phyloP scores from a whole-genome alignment of 2,329 filamentous ascomycete species.

The Microdochium bolleyi region DNA sequence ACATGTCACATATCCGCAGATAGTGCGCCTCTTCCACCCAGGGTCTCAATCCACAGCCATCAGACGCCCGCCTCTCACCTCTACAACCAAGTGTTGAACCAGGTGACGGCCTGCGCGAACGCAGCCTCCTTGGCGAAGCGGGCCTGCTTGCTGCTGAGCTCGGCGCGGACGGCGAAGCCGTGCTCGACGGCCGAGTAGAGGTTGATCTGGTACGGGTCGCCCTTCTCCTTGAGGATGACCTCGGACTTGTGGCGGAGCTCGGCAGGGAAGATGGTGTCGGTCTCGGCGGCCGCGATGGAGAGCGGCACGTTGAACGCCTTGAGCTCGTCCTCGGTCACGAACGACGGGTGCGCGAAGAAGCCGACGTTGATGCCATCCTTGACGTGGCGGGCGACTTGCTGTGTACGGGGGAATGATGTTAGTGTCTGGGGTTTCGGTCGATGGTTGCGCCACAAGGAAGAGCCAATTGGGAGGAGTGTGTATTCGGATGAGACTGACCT shows the following conservation, averaged over 20 bases:
- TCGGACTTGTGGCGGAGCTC: conserved; percentile 59
- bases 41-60: no score
- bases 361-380: conserved; percentile 59
- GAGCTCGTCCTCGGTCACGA: conserved; percentile 61
- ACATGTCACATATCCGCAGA: no score
- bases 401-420: not conserved
- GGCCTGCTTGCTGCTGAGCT: conserved; percentile 46
- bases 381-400: conserved; percentile 65
- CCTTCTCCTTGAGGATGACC: conserved; percentile 48
- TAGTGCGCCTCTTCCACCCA: no score
- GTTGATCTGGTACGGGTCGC: conserved; percentile 65
- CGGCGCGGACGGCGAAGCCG: conserved; percentile 66
- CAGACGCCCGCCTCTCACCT: no score
- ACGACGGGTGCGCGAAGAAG: conserved; percentile 70
- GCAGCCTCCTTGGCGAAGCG: conserved; percentile 75
- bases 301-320: conserved; percentile 57
- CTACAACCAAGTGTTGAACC: conserved; percentile 51
- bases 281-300: conserved; percentile 58
- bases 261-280: conserved; percentile 55
- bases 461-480: not conserved
- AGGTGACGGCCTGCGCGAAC: conserved; percentile 67
- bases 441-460: not conserved
- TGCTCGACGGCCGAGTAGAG: conserved; percentile 65
- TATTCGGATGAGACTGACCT: conserved; percentile 37
- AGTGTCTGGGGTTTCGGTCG: not conserved